Evolutionary conservation across 2,329 filamentous ascomycete genomes (phyloP).

Genomic region (Aureobasidium melanogenum): DNA sequence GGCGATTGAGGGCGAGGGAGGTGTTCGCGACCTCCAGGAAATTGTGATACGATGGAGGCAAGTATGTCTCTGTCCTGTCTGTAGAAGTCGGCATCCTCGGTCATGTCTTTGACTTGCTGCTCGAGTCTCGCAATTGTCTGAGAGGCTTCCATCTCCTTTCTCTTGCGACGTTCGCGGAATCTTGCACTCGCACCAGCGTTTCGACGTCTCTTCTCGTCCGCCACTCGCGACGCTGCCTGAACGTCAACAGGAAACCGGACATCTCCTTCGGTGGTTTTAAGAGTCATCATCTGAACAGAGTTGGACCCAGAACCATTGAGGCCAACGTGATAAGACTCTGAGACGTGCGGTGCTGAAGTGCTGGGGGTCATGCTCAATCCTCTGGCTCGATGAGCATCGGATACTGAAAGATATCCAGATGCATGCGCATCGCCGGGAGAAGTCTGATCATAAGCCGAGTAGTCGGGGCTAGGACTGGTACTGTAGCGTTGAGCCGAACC

Average conservation of each 20-base stretch:
- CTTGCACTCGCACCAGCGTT: slow-evolving; percentile 80
- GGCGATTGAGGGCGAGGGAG: slow-evolving; percentile 38
- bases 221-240: slow-evolving; percentile 70
- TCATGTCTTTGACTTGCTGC: slow-evolving; percentile 57
- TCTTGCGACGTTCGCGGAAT: slow-evolving; percentile 73
- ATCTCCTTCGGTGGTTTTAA: slow-evolving; percentile 42
- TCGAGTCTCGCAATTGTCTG: slow-evolving; percentile 62
- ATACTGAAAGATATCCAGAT: slow-evolving; percentile 7
- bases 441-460: slow-evolving; percentile 37
- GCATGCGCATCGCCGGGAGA: slow-evolving; percentile 14
- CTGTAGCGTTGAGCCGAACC: slow-evolving; percentile 20
- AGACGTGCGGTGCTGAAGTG: slow-evolving; percentile 1
- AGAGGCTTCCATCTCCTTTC: slow-evolving; percentile 66
- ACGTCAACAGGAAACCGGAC: slow-evolving; percentile 65
- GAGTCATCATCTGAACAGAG: slow-evolving; percentile 45
- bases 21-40: slow-evolving; percentile 42
- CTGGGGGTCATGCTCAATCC: slow-evolving; percentile 4
- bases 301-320: slow-evolving; percentile 36
- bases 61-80: slow-evolving; percentile 63
- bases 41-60: slow-evolving; percentile 54
- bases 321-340: slow-evolving; percentile 20
- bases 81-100: slow-evolving; percentile 64
- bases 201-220: slow-evolving; percentile 75
- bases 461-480: slow-evolving; percentile 39
- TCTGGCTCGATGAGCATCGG: slow-evolving; percentile 2